phyloP scores from a whole-genome alignment of 2,329 filamentous ascomycete species.

The Fonsecaea nubica region DNA sequence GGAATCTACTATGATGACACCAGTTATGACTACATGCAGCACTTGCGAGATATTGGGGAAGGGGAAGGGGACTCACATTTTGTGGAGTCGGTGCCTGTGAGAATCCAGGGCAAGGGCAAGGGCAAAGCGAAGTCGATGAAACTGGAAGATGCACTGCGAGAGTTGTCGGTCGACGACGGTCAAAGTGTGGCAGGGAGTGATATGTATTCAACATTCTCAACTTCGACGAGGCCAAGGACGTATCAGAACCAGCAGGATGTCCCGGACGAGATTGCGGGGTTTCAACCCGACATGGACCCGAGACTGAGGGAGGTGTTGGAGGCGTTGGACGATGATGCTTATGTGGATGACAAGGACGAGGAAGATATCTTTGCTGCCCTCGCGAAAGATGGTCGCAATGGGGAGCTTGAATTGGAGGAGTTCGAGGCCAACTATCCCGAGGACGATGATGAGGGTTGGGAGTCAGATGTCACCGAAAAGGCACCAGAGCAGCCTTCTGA shows the following conservation, averaged over 20 bases:
- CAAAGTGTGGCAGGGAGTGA: conserved; percentile 59
- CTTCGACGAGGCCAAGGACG: conserved; percentile 64
- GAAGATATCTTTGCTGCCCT: conserved; percentile 84
- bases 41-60: conserved; percentile 83
- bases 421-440: conserved; percentile 70
- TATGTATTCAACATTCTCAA: conserved; percentile 65
- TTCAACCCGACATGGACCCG: conserved; percentile 98
- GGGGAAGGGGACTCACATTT: conserved; percentile 77
- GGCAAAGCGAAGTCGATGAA: conserved; percentile 75
- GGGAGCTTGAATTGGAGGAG: conserved; percentile 77
- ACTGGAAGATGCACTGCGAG: conserved; percentile 80
- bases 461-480: conserved; percentile 90
- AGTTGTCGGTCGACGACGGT: conserved; percentile 58
- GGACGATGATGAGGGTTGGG: conserved; percentile 84
- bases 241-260: conserved; percentile 95
- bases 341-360: conserved; percentile 77
- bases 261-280: conserved; percentile 88
- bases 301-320: conserved; percentile 87
- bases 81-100: conserved; percentile 70
- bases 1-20: conserved; percentile 95
- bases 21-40: conserved; percentile 99
- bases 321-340: conserved; percentile 93
- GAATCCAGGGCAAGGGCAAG: conserved; percentile 67
- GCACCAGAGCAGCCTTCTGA: conserved; percentile 49
- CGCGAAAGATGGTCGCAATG: conserved; percentile 66